Evolutionary conservation across 139 green algal genomes (phyloP).

Genomic region (Chlamydomonas applanata): DNA sequence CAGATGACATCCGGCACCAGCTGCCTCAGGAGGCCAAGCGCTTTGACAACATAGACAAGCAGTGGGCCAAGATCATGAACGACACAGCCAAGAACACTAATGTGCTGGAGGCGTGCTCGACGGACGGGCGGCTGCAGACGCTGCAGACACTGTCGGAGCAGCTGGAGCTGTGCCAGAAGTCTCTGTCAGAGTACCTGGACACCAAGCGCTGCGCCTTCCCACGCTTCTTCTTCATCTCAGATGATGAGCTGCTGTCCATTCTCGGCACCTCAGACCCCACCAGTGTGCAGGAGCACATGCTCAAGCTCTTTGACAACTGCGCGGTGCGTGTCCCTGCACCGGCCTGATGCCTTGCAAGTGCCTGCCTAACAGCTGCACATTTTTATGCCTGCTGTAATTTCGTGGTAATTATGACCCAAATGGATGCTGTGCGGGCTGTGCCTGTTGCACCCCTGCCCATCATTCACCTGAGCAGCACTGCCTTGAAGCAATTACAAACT

Average conservation of each 20-base stretch:
- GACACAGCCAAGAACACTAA: conserved; percentile 74
- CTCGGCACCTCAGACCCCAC: conserved; percentile 77
- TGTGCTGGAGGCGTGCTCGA: conserved; percentile 72
- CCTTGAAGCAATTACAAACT: too few relatives aligned
- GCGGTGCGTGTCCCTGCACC: conserved; percentile 33
- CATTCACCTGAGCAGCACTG: too few relatives aligned
- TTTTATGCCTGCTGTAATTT: not conserved
- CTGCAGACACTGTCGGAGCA: conserved; percentile 57
- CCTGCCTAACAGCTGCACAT: not conserved
- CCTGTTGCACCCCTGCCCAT: too few relatives aligned
- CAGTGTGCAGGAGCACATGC: conserved; percentile 85
- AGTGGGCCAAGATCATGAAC: conserved; percentile 78
- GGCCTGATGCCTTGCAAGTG: not conserved
- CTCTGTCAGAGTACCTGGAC: conserved; percentile 78
- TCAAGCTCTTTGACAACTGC: conserved; percentile 94
- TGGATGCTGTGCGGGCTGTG: too few relatives aligned
- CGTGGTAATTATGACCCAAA: not conserved
- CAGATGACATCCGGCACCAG: conserved; percentile 82
- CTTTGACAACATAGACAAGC: conserved; percentile 79
- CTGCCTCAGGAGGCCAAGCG: conserved; percentile 81
- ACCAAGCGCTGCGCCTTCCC: conserved; percentile 82
- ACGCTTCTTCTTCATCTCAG: conserved; percentile 88
- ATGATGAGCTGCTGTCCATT: conserved; percentile 84
- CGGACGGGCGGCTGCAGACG: conserved; percentile 56
- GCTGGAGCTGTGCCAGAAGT: conserved; percentile 85